Conservation (phyloP, 164 flowering plant species). For the Stephania yunnanensis region DNA sequence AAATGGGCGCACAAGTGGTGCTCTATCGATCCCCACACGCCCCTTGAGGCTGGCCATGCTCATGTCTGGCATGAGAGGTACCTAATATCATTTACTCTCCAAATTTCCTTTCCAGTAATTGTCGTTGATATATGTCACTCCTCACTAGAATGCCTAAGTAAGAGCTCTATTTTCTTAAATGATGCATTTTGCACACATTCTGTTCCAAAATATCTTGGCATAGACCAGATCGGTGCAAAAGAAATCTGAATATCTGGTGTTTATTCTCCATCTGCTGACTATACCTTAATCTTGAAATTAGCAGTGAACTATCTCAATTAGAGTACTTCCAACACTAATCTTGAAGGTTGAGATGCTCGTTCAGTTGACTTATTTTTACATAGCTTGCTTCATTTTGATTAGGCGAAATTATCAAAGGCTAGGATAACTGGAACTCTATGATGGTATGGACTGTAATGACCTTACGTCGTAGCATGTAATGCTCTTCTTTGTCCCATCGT, state of each 20-base stretch:
- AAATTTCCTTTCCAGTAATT: not conserved
- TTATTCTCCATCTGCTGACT: not conserved
- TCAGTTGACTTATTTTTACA: no score
- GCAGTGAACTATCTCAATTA: not conserved
- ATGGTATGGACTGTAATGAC: no score
- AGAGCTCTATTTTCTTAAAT: not conserved
- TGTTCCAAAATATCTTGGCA: not conserved
- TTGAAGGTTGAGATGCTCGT: not conserved
- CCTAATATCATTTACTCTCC: not conserved
- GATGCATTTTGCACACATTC: not conserved
- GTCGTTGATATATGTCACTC: not conserved
- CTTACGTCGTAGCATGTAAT: no score
- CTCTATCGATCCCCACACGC: conserved; percentile 75
- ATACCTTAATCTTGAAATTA: not conserved
- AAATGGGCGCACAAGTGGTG: conserved; percentile 98
- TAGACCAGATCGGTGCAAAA: not conserved
- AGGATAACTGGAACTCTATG: no score
- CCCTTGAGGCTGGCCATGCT: conserved; percentile 87
- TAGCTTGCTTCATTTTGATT: no score
- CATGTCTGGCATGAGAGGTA: conserved; percentile 99
- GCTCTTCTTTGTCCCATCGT: no score
- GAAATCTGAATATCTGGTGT: not conserved
- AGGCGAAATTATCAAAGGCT: no score
- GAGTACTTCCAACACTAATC: not conserved
- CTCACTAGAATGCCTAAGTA: not conserved